phyloP scores from a whole-genome alignment of 805 yeast species.

The Tetrapisispora nanseiensis region DNA sequence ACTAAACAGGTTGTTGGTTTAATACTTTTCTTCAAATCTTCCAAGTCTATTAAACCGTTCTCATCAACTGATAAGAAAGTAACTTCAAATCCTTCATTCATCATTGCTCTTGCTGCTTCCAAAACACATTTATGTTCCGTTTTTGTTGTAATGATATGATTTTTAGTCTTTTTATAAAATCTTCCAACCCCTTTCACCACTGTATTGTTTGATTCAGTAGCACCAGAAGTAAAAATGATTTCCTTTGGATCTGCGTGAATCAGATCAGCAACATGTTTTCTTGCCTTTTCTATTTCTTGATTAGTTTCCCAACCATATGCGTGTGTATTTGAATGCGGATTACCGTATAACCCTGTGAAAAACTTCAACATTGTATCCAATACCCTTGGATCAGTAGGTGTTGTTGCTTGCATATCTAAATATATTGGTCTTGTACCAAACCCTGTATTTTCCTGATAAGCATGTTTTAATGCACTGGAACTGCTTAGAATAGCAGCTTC shows the following conservation, averaged over 20 bases:
- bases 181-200: constrained; percentile 92
- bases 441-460: constrained; percentile 32
- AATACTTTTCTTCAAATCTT: constrained; percentile 70
- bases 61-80: constrained; percentile 79
- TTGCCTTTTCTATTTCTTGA: constrained; percentile 77
- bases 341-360: constrained; percentile 90
- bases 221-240: constrained; percentile 94
- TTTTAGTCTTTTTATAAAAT: constrained; percentile 81
- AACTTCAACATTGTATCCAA: constrained; percentile 77
- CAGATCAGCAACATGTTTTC: constrained; percentile 70
- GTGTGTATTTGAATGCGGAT: constrained; percentile 96
- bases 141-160: constrained; percentile 89
- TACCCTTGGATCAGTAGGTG: constrained; percentile 96
- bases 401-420: constrained; percentile 95
- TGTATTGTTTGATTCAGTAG: constrained; percentile 95
- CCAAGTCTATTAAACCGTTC: constrained; percentile 73
- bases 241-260: constrained; percentile 94
- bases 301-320: constrained; percentile 99
- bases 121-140: constrained; percentile 99
- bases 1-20: constrained; percentile 87
- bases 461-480: constrained; percentile 29
- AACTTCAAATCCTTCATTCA: constrained; percentile 94
- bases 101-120: constrained; percentile 89
- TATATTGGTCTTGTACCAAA: constrained; percentile 84
- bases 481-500: constrained; percentile 18